Evolutionary conservation across 2,329 filamentous ascomycete genomes (phyloP), one percentile per base, ranked within the genome.

Genomic region (Coleophoma crateriformis): DNA sequence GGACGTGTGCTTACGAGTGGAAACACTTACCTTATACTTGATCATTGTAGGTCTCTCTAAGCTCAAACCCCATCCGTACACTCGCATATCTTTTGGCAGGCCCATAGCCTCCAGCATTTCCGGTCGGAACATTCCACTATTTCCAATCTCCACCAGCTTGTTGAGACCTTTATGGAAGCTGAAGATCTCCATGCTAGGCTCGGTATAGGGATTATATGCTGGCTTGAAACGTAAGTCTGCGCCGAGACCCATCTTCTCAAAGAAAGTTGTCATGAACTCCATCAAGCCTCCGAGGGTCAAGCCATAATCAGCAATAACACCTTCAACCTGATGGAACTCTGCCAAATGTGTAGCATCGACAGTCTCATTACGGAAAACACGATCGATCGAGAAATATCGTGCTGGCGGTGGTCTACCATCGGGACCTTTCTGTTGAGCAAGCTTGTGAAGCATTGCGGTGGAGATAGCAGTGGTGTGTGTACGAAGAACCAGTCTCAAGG

Each of bases 271-370:
- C 79, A 97, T 91, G 75, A 97, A 89, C 72, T 82, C 89, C 77
- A 96, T 95, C 51, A 97, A 76, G 43, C 91, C 94, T 58, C 94
- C 94, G 15, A 97, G 80, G 0, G 92, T 95, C 54, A 99, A 77
- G 34, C 87, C 87, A 68, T 95, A 97, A 71, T 99, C 94, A 22
- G 94, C 94, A 71, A 99, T 97, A 46, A 99, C 92, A 70, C 94
- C 94, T 72, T 99, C 94, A 33, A 97, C 89, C 68, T 99, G 94
- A 73, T 99, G 94, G 78, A 99, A 99, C 70, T 99, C 94, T 37
- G 90, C 91, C 64, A 99, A 72, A 76, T 99, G 94, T 8, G 94
- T 99, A 13, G 91, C 91, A 64, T 99, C 94, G 51, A 99, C 91
- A 3, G 90, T 90, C 72, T 99, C 94, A 70, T 99, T 99, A 58